Evolutionary conservation across 139 green algal species (phyloP).

Genomic region (Volvox africanus): DNA sequence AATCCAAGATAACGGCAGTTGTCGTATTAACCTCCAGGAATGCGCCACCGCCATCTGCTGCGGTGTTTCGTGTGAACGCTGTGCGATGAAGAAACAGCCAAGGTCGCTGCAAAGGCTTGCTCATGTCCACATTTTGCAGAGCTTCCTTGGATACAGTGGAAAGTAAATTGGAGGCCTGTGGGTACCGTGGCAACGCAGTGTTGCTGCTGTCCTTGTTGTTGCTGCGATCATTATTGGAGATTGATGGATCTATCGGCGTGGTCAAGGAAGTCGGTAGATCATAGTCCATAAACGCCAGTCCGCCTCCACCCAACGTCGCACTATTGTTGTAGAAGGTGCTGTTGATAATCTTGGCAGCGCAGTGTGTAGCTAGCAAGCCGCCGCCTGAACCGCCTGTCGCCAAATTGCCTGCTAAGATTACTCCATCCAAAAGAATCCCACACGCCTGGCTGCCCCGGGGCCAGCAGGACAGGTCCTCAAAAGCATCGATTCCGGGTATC

Average conservation of each 20-base stretch:
- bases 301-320: background rate
- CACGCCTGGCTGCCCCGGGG: background rate
- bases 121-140: conserved; percentile 5
- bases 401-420: background rate
- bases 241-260: background rate
- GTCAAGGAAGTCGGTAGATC: background rate
- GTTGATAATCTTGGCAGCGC: background rate
- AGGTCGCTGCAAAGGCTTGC: background rate
- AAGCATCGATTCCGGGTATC: background rate
- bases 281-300: background rate
- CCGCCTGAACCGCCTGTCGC: background rate
- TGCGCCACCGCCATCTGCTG: background rate
- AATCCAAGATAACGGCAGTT: background rate
- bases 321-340: background rate
- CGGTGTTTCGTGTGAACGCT: background rate
- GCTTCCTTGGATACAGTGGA: background rate
- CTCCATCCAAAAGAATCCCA: background rate
- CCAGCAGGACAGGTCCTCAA: background rate
- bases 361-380: background rate
- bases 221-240: too few species aligned
- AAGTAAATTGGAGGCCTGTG: too few species aligned
- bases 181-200: too few species aligned
- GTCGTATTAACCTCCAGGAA: background rate
- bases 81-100: background rate
- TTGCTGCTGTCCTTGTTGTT: too few species aligned